phyloP scores from a whole-genome alignment of 2,329 filamentous ascomycete species.

The Aspergillus ibericus region DNA sequence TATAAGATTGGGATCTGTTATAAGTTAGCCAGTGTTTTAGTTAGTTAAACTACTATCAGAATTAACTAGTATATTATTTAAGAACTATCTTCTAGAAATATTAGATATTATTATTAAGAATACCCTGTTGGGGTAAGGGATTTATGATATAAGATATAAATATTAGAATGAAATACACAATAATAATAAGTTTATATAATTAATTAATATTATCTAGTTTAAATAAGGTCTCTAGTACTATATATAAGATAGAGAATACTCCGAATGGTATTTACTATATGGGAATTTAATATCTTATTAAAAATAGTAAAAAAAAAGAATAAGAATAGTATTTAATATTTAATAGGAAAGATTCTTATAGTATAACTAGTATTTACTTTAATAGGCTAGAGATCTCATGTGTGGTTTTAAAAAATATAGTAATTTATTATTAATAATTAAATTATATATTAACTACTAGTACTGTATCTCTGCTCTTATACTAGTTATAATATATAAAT shows the following conservation, averaged over 20 bases:
- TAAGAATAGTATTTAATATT: background rate
- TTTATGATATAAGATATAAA: background rate
- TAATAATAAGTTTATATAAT: background rate
- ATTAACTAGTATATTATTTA: background rate
- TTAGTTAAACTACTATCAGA: background rate
- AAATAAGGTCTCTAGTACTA: background rate
- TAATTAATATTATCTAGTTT: background rate
- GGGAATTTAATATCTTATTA: background rate
- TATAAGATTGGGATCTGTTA: background rate
- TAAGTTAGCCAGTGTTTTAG: background rate
- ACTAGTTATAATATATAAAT: background rate
- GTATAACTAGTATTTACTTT: background rate
- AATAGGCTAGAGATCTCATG: background rate
- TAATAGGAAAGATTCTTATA: background rate
- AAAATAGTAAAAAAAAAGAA: background rate
- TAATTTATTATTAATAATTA: background rate
- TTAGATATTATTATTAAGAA: background rate
- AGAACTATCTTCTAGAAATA: background rate
- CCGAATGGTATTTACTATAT: background rate
- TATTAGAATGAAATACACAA: background rate
- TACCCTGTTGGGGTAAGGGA: background rate
- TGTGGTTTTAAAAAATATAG: background rate
- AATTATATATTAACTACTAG: background rate
- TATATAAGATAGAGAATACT: background rate
- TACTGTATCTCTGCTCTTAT: background rate